Conservation (phyloP, 2,329 filamentous ascomycete genomes). For the Penicillium freii region DNA sequence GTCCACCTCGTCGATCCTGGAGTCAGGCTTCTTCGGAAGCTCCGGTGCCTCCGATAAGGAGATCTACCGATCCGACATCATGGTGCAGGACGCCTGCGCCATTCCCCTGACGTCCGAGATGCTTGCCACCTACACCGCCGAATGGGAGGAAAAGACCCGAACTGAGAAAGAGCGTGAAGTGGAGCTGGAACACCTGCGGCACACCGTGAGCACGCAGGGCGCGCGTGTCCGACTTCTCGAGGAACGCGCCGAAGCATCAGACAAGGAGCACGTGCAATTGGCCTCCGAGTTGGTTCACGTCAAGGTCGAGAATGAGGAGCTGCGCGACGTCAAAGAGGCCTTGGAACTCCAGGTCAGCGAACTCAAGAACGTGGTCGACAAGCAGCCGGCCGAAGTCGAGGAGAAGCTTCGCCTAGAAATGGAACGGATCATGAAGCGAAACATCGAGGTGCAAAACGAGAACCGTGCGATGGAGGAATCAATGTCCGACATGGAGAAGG, state of each 20-base stretch:
- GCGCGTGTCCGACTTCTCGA: conserved; percentile 80
- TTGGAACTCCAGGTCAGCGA: conserved; percentile 81
- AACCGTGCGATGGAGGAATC: conserved; percentile 86
- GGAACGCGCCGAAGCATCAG: conserved; percentile 81
- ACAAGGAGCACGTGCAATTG: conserved; percentile 84
- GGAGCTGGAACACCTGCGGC: conserved; percentile 72
- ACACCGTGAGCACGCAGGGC: conserved; percentile 65
- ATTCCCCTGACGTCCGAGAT: conserved; percentile 80
- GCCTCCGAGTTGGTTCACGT: conserved; percentile 88
- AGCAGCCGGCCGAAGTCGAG: conserved; percentile 86
- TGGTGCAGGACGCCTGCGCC: conserved; percentile 88
- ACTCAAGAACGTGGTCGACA: conserved; percentile 80
- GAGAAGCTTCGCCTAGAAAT: conserved; percentile 77
- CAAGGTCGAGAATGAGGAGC: conserved; percentile 88
- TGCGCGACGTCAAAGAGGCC: conserved; percentile 86
- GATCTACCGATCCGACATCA: conserved; percentile 88
- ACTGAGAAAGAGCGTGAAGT: conserved; percentile 76
- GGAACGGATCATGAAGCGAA: conserved; percentile 87
- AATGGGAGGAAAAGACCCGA: conserved; percentile 92
- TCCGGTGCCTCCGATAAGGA: conserved; percentile 89
- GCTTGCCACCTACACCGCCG: conserved; percentile 73
- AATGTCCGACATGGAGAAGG: conserved; percentile 85
- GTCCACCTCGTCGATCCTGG: conserved; percentile 86
- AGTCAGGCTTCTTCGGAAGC: conserved; percentile 95
- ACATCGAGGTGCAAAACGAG: conserved; percentile 90